Percentiles rank a stretch among this genome's conserved stretches.
phyloP scores from a whole-genome alignment of 139 green algal species.

The Chlamydomonas eustigma region DNA sequence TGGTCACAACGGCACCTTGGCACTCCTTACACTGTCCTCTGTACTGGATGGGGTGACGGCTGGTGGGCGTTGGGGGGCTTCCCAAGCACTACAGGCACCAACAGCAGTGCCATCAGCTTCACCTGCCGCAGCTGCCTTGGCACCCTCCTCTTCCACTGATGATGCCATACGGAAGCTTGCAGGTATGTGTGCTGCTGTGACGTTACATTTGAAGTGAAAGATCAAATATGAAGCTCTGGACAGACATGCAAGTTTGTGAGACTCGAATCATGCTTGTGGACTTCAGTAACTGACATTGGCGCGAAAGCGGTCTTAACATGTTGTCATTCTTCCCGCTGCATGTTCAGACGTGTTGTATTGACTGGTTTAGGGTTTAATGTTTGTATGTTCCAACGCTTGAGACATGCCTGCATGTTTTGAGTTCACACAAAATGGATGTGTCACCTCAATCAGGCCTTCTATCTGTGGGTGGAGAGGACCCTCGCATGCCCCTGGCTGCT shows the following conservation, averaged over 20 bases:
- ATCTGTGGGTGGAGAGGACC: constrained; percentile 20
- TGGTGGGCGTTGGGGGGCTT: constrained; percentile 1
- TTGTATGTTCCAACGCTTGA: too few relatives aligned
- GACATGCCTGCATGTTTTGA: too few relatives aligned
- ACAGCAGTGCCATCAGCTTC: background rate
- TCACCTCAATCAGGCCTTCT: constrained; percentile 35
- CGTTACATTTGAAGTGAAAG: too few relatives aligned
- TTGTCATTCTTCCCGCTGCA: too few relatives aligned
- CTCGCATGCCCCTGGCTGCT: constrained; percentile 28
- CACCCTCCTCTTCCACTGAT: constrained; percentile 29
- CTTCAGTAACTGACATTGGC: too few relatives aligned
- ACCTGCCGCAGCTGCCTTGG: constrained; percentile 8
- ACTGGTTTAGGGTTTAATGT: too few relatives aligned
- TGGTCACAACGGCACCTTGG: constrained; percentile 21
- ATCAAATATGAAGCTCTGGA: too few relatives aligned
- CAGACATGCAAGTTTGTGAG: too few relatives aligned
- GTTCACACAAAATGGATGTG: too few relatives aligned
- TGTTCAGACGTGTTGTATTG: too few relatives aligned
- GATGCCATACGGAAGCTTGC: constrained; percentile 34
- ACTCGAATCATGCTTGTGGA: too few relatives aligned
- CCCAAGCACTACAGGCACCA: background rate
- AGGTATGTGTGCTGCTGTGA: constrained; percentile 17
- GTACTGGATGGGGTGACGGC: constrained; percentile 30
- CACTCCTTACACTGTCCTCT: constrained; percentile 46
- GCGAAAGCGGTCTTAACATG: too few relatives aligned